phyloP scores from a whole-genome alignment of 495 filamentous ascomycete genomes.

The Xylaria bambusicola region DNA sequence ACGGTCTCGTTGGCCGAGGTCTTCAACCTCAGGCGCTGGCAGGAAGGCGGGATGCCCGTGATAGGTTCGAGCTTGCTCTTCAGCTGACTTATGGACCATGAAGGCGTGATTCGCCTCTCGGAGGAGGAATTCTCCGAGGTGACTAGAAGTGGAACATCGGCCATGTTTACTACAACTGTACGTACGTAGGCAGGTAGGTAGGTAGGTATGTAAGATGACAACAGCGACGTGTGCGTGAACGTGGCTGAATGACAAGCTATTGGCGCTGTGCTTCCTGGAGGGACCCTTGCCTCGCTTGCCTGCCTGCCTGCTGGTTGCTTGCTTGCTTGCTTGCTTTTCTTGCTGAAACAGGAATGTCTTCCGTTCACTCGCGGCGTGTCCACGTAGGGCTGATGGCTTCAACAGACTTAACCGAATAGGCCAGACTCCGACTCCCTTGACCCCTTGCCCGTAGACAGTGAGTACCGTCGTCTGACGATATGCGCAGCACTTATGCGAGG shows the following conservation, averaged over 20 bases:
- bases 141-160: conserved; percentile 83
- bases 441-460: too few species aligned
- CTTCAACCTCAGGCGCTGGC: conserved; percentile 72
- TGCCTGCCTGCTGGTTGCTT: conserved; percentile 2
- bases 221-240: conserved; percentile 17
- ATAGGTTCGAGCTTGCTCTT: conserved; percentile 90
- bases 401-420: conserved; percentile 1
- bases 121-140: conserved; percentile 72
- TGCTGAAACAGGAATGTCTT: conserved; percentile 8
- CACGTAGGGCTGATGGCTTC: conserved; percentile 21
- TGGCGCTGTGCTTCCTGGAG: neutral
- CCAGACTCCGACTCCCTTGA: neutral
- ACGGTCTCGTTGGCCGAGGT: conserved; percentile 55
- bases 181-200: conserved; percentile 17
- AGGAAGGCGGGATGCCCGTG: conserved; percentile 83
- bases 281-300: conserved; percentile 4
- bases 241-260: conserved; percentile 6
- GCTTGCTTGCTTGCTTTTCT: conserved; percentile 6
- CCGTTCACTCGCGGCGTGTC: neutral
- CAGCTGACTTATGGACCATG: conserved; percentile 85
- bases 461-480: too few species aligned
- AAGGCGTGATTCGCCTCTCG: conserved; percentile 87
- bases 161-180: conserved; percentile 56
- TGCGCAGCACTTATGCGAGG: neutral
- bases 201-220: conserved; percentile 18